Evolutionary conservation across 1,139 yeast species (phyloP).

Genomic region (Saccharomyces hybrid): DNA sequence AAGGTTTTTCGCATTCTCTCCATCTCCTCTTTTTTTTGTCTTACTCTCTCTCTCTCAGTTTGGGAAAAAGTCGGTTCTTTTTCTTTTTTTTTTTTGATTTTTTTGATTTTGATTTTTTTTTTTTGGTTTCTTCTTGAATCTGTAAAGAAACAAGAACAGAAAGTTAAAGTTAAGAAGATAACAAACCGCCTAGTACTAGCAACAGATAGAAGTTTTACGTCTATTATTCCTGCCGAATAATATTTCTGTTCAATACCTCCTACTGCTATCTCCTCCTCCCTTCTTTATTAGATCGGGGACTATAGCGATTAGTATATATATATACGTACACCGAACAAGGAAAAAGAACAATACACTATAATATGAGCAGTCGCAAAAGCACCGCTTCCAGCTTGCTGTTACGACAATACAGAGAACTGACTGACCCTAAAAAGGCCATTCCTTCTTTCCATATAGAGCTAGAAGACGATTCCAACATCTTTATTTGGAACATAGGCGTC

Average conservation of each 20-base stretch:
- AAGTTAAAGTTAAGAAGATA: background rate
- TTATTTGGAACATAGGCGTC: conserved; percentile 87
- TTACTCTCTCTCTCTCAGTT: background rate
- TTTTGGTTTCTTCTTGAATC: background rate
- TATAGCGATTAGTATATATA: background rate
- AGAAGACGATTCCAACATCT: conserved; percentile 77
- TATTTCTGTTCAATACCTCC: background rate
- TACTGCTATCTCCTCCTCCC: background rate
- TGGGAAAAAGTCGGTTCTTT: background rate
- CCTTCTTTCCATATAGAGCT: conserved; percentile 86
- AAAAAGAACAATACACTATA: background rate
- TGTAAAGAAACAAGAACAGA: background rate
- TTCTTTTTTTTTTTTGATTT: background rate
- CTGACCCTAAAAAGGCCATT: conserved; percentile 86
- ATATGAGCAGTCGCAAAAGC: conserved; percentile 30
- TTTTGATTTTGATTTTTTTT: background rate
- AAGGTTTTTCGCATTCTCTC: background rate
- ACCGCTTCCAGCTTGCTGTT: conserved; percentile 66
- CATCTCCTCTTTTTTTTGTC: background rate
- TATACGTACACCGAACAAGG: background rate
- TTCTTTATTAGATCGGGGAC: background rate
- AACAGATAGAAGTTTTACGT: background rate
- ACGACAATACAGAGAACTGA: conserved; percentile 89
- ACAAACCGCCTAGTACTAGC: background rate
- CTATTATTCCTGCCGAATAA: background rate